Conservation (phyloP, 2,329 filamentous ascomycete genomes). For the Paraconiothyrium sp. region DNA sequence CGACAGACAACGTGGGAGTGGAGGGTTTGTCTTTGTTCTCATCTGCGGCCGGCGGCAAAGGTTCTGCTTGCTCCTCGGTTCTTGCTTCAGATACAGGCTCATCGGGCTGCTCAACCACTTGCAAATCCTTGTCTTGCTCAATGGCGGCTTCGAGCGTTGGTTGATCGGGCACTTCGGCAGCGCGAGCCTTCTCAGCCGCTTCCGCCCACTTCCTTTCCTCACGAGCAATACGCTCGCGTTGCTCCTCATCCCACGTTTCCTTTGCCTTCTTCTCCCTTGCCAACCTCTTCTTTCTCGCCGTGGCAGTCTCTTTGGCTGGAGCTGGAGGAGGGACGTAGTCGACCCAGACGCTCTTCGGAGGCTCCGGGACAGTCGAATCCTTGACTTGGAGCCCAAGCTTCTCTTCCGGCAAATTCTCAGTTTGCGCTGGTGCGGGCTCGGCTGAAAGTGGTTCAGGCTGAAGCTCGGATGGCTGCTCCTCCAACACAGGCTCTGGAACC, state of each 20-base stretch:
- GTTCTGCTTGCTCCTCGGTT: not conserved
- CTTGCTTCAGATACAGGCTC: no score
- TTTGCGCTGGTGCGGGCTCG: not conserved
- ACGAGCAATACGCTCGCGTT: slow-evolving; percentile 1
- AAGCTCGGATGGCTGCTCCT: not conserved
- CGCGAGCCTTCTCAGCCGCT: not conserved
- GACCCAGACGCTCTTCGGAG: not conserved
- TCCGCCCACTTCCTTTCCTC: not conserved
- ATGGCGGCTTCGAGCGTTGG: slow-evolving; percentile 10
- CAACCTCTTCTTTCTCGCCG: not conserved
- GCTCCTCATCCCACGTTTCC: slow-evolving; percentile 7
- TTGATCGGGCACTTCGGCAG: not conserved
- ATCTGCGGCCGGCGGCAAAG: not conserved
- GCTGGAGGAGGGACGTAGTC: slow-evolving; percentile 2
- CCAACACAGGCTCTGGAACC: slow-evolving; percentile 3
- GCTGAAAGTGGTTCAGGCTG: not conserved
- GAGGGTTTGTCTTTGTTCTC: not conserved
- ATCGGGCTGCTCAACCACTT: not conserved
- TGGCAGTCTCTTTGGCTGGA: slow-evolving; percentile 2
- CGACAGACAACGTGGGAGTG: not conserved
- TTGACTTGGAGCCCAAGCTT: not conserved
- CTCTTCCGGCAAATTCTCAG: not conserved
- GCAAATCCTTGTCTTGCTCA: not conserved
- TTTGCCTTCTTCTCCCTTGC: slow-evolving; percentile 6
- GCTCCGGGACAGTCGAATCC: not conserved